phyloP scores from a whole-genome alignment of 2,329 filamentous ascomycete genomes.

The Cladophialophora chaetospira region DNA sequence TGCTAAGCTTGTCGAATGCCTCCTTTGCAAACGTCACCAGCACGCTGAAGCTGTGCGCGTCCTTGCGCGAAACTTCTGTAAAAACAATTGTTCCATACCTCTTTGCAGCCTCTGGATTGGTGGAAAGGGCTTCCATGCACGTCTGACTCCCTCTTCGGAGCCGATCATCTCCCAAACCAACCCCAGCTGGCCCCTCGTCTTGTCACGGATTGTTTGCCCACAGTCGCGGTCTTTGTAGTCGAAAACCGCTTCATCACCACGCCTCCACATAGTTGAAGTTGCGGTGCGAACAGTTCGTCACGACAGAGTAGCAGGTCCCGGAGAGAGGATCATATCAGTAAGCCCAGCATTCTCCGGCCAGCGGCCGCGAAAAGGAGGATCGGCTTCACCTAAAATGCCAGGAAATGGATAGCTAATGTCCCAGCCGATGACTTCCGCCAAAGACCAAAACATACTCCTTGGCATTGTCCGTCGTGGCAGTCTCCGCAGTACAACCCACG shows the following conservation, averaged over 20 bases:
- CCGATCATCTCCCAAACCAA: constrained; percentile 43
- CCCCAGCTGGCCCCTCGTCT: constrained; percentile 41
- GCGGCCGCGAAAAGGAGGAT: not conserved
- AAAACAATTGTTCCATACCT: constrained; percentile 37
- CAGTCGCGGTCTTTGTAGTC: constrained; percentile 47
- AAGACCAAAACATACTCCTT: constrained; percentile 40
- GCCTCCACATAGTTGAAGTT: constrained; percentile 50
- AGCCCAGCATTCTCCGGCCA: not conserved
- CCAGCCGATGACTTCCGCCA: constrained; percentile 44
- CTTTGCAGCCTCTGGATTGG: constrained; percentile 32
- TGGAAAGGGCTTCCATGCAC: constrained; percentile 39
- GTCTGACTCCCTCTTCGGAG: constrained; percentile 34
- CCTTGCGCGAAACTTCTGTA: constrained; percentile 34
- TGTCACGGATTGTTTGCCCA: constrained; percentile 36
- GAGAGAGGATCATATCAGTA: not conserved
- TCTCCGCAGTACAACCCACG: constrained; percentile 15
- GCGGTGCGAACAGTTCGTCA: constrained; percentile 42
- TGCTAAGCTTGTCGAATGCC: constrained; percentile 30
- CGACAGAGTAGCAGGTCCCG: constrained; percentile 43
- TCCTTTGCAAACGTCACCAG: constrained; percentile 41
- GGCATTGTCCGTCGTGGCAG: constrained; percentile 19
- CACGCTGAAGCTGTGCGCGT: constrained; percentile 38
- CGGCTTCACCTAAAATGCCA: constrained; percentile 37
- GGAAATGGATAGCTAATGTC: constrained; percentile 43
- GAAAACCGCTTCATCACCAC: constrained; percentile 49